These are phyloP conservation scores for Apium graveolens DNA, from an alignment of 129 eudicot genomes.

Conservation along the genomic window DNA sequence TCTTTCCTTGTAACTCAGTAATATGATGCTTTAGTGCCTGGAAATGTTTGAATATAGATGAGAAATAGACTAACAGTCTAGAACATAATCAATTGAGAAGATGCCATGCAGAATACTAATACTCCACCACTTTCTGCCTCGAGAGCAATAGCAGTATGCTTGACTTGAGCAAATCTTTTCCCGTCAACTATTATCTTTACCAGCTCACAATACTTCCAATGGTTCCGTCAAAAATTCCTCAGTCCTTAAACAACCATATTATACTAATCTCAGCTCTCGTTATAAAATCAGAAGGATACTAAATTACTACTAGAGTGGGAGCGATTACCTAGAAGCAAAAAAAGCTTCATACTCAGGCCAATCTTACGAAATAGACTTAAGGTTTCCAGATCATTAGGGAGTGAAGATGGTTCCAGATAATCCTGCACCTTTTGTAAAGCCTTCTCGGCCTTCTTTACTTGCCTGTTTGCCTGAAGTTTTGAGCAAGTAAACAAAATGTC, in stretches of 20 bases:
- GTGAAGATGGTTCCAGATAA: conserved; percentile 50
- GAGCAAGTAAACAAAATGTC: neutral
- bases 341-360: conserved; percentile 94
- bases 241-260: conserved; percentile 39
- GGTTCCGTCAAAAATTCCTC: conserved; percentile 85
- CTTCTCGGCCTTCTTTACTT: conserved; percentile 76
- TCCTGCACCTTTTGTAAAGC: conserved; percentile 60
- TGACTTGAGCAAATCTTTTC: conserved; percentile 57
- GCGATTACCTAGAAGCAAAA: conserved; percentile 61
- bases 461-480: conserved; percentile 57
- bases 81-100: too few species aligned
- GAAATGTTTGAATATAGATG: too few species aligned
- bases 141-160: conserved; percentile 68
- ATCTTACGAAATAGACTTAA: conserved; percentile 74
- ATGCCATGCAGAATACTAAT: too few species aligned
- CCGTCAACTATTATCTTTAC: conserved; percentile 75
- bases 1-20: too few species aligned
- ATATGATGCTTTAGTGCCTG: too few species aligned
- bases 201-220: conserved; percentile 84
- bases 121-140: conserved; percentile 99
- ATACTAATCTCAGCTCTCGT: neutral
- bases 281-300: neutral
- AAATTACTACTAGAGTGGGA: conserved; percentile 3
- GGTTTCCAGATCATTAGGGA: conserved; percentile 75
- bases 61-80: too few species aligned